phyloP scores from a whole-genome alignment of 176 grass and related monocot species.

The Otatea glauca region DNA sequence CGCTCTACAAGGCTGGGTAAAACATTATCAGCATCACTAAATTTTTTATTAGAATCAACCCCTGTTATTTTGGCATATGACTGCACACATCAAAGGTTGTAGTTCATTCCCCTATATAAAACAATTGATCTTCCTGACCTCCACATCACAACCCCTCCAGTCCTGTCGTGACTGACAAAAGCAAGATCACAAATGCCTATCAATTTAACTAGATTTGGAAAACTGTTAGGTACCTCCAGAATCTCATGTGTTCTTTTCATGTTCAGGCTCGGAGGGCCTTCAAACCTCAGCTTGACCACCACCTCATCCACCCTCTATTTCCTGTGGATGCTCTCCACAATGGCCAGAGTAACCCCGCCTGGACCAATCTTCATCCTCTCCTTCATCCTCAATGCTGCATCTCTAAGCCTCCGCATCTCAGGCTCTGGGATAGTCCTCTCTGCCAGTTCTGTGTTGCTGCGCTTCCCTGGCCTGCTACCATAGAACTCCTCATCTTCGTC shows the following conservation, averaged over 20 bases:
- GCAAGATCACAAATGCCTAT: conserved; percentile 1
- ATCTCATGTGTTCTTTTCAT: conserved; percentile 92
- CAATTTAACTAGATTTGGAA: conserved; percentile 25
- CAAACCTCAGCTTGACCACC: conserved; percentile 88
- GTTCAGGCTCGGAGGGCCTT: conserved; percentile 80
- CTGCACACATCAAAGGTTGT: conserved; percentile 72
- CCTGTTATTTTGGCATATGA: conserved; percentile 62
- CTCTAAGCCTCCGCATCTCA: conserved; percentile 75
- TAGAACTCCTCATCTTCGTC: conserved; percentile 20
- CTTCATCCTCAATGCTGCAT: conserved; percentile 83
- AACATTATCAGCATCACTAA: conserved; percentile 15
- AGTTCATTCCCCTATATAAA: conserved; percentile 88
- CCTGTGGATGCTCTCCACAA: conserved; percentile 75
- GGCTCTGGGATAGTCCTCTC: conserved; percentile 80
- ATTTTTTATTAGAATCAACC: conserved; percentile 34
- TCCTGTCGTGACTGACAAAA: conserved; percentile 64
- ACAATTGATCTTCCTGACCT: conserved; percentile 88
- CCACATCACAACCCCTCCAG: conserved; percentile 94
- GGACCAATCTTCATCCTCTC: conserved; percentile 89
- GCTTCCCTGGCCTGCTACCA: conserved; percentile 22
- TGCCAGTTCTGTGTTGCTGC: conserved; percentile 67
- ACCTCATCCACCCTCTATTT: conserved; percentile 85
- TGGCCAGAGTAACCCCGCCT: conserved; percentile 72
- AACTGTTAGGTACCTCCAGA: conserved; percentile 61
- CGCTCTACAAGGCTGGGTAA: background rate